Evolutionary conservation across 129 eudicot genomes (phyloP).

Genomic region (Tanacetum coccineum): DNA sequence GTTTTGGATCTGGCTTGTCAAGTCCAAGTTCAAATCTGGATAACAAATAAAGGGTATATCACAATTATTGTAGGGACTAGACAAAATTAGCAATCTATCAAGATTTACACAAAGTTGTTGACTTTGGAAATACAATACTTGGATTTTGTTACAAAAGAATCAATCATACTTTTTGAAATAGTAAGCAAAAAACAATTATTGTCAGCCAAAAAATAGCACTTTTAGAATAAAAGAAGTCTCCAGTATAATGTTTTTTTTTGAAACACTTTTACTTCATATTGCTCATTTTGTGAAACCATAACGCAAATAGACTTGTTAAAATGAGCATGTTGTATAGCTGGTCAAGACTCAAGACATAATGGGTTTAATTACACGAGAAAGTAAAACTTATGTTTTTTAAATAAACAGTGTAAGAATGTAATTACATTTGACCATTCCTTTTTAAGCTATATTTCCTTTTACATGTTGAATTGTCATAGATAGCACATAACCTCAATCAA

Average conservation of each 20-base stretch:
- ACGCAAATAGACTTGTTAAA: too few relatives aligned
- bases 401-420: too few relatives aligned
- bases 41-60: not conserved
- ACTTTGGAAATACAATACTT: not conserved
- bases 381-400: too few relatives aligned
- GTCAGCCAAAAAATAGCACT: not conserved
- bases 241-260: not conserved
- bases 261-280: too few relatives aligned
- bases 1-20: slow-evolving; percentile 88
- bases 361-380: too few relatives aligned
- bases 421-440: too few relatives aligned
- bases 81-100: slow-evolving; percentile 12
- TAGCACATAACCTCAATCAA: too few relatives aligned
- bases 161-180: not conserved
- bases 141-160: slow-evolving; percentile 8
- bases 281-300: too few relatives aligned
- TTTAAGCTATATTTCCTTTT: too few relatives aligned
- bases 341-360: too few relatives aligned
- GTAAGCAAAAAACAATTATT: slow-evolving; percentile 1
- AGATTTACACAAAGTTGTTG: slow-evolving; percentile 5
- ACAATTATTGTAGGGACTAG: not conserved
- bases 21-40: slow-evolving; percentile 55
- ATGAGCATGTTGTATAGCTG: too few relatives aligned
- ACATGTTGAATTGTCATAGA: too few relatives aligned
- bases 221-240: not conserved